Conservation (phyloP, 306 rosid genomes). For the Ammopiptanthus mongolicus region DNA sequence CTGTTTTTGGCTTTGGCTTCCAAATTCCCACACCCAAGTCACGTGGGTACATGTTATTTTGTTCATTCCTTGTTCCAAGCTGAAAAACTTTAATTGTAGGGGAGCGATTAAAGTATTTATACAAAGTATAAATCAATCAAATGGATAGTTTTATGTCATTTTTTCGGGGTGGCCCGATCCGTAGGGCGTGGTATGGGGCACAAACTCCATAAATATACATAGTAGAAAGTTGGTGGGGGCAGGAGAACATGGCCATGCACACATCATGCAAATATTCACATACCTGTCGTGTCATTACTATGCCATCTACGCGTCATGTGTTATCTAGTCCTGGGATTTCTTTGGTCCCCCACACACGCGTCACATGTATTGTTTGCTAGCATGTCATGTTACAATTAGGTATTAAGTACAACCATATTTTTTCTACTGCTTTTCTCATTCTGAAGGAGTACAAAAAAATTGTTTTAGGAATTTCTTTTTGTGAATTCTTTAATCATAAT, state of each 20-base stretch:
- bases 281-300: slow-evolving; percentile 23
- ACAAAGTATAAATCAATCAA: background rate
- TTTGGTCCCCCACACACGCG: slow-evolving; percentile 29
- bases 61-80: slow-evolving; percentile 29
- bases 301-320: slow-evolving; percentile 27
- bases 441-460: background rate
- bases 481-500: background rate
- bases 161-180: background rate
- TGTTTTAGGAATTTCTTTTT: background rate
- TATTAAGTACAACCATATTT: background rate
- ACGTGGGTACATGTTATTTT: slow-evolving; percentile 39
- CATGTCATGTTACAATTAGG: background rate
- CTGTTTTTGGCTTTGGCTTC: slow-evolving; percentile 18
- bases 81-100: background rate
- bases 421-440: background rate
- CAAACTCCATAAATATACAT: background rate
- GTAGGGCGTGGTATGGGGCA: background rate
- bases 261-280: slow-evolving; percentile 16
- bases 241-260: slow-evolving; percentile 34
- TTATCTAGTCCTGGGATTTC: slow-evolving; percentile 16
- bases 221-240: background rate
- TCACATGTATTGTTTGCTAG: slow-evolving; percentile 19
- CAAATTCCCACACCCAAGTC: slow-evolving; percentile 9
- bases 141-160: background rate
- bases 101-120: background rate